Evolutionary conservation across 163 green algal genomes (phyloP).

Genomic region (Chlamydomonas reinhardtii): DNA sequence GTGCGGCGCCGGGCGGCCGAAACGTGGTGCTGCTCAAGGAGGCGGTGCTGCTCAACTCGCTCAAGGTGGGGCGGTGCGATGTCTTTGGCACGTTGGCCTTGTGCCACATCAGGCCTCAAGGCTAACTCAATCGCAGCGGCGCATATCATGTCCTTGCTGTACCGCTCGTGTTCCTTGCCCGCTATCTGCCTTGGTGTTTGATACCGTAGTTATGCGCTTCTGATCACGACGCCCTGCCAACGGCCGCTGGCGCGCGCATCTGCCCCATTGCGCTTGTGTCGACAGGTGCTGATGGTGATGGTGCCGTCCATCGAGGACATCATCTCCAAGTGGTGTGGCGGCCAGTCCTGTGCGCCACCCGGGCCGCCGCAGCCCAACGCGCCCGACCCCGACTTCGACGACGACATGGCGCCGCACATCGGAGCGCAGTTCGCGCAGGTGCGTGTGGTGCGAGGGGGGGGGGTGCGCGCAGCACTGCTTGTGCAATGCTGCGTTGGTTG

Average conservation of each 20-base stretch:
- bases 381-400: constrained; percentile 10
- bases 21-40: constrained; percentile 66
- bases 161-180: no score
- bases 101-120: no score
- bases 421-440: constrained; percentile 81
- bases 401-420: constrained; percentile 66
- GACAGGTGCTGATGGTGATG: constrained; percentile 74
- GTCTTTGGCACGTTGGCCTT: no score
- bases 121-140: no score
- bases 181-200: no score
- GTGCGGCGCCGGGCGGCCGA: background rate
- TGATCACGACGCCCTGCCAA: no score
- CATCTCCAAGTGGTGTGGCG: constrained; percentile 75
- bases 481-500: no score
- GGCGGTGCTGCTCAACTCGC: constrained; percentile 86
- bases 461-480: background rate
- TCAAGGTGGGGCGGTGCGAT: constrained; percentile 61
- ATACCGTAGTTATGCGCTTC: no score
- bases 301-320: constrained; percentile 78
- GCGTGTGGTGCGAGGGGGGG: background rate
- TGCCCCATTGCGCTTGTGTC: no score
- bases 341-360: constrained; percentile 20
- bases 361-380: background rate
- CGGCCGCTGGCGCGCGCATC: no score
- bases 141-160: no score